Base-by-base conservation (phyloP, 345 rosid genomes). In the Erodium maritimum region DNA sequence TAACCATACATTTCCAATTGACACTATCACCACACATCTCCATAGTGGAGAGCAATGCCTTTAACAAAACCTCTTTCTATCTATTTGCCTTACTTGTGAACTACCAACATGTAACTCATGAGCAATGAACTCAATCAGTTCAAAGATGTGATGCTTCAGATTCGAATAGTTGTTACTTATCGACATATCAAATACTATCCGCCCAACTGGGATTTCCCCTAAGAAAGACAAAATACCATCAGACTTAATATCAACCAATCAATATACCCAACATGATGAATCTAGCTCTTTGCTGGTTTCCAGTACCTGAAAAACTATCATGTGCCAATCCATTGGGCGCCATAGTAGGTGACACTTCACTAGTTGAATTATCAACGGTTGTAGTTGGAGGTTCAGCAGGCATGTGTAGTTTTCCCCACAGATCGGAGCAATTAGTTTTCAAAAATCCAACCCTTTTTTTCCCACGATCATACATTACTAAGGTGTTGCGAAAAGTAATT, bases 371-470 rank as follows among this genome's bases (percentile, higher is more conserved):
- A 51, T 73, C 65, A 55, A 60, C 60, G 23, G 60, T 52, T 17
- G 78, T 54, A 68, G 84, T 62, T 58, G 80, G 66, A 57, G 75
- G 69, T 63, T 75, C 75, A 73, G 68, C 72, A 67, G 71, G 69
- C 23, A 72, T 42, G 50, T 82, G 80, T 67, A 89, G 82, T 73
- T 83, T 86, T 76, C 81, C 84, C 77, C 91, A 87, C 64, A 93
- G 67, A 74, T 85, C 85, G 1, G 96, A 88, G 70, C 99, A 93
- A 66, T 93, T 89, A 19, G 99, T 93, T 81, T 91, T 93, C 99
- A 96, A 86, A 62, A 93, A 93, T 25, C 99, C 99, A 58, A 89
- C 77, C 69, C 77, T 85, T 23, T 85, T 77, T 71, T 85, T 77
- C 68, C 82, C 86, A 20, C 95, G 88, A 64, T 93, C 96, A 76